Evolutionary conservation across 2,329 filamentous ascomycete species (phyloP), one percentile per base, ranked within the genome.

Genomic region (Cladosporium colombiae): DNA sequence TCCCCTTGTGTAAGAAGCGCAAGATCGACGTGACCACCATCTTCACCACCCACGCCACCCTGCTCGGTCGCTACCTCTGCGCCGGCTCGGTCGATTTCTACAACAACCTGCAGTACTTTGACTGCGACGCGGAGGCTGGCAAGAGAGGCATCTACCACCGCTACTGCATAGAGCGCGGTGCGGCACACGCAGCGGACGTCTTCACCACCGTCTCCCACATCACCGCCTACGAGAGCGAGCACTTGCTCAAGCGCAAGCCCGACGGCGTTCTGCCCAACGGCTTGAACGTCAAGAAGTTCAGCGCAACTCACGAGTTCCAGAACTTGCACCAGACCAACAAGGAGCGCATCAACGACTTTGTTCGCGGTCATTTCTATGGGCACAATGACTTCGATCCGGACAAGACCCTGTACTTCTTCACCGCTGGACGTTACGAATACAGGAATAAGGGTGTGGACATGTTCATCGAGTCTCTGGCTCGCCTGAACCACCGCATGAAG

Each of bases 201-300:
- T 98, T 99, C 82, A 99, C 95, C 25, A 99, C 95, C 1, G 95
- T 99, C 67, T 98, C 94, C 21, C 95, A 98, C 79, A 98, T 99
- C 76, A 99, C 95, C 5, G 95, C 95, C 11, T 98, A 96, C 79
- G 95, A 99, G 81, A 96, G 92, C 74, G 95, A 99, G 83, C 94
- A 99, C 81, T 81, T 99, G 72, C 86, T 99, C 70, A 98, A 98
- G 86, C 90, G 95, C 70, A 98, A 98, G 81, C 95, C 95, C 0
- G 95, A 99, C 73, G 95, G 95, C 50, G 95, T 99, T 7, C 80
- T 98, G 71, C 95, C 95, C 72, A 99, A 99, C 74, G 95, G 95
- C 70, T 85, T 99, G 74, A 99, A 99, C 74, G 95, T 99, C 68
- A 97, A 93, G 80, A 98, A 98, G 79, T 98, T 98, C 82, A 94